Percentiles rank a stretch among this genome's conserved stretches.
phyloP scores from a whole-genome alignment of 1,284 basidiomycete species.

The Rhodotorula sp. region DNA sequence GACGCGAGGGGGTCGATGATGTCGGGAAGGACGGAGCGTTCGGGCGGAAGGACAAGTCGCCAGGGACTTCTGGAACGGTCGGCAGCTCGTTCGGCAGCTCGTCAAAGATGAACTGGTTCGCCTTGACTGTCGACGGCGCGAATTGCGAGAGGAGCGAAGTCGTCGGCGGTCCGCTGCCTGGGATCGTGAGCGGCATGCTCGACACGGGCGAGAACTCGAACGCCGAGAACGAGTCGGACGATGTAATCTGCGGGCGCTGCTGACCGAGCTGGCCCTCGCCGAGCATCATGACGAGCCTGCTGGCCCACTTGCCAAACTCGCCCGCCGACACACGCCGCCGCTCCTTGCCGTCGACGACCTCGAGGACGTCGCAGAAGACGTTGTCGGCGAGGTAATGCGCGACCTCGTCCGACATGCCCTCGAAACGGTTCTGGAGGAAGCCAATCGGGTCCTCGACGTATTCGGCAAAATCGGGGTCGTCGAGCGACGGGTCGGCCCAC shows the following conservation, averaged over 20 bases:
- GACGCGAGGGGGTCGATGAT: not conserved
- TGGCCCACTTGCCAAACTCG: constrained; percentile 84
- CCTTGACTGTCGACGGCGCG: constrained; percentile 24
- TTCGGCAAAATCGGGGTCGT: constrained; percentile 70
- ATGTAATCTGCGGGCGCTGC: constrained; percentile 5
- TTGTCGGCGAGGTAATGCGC: constrained; percentile 79
- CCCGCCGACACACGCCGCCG: constrained; percentile 64
- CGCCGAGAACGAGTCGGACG: constrained; percentile 7
- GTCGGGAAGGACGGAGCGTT: not conserved
- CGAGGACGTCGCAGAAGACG: constrained; percentile 79
- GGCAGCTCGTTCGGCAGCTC: constrained; percentile 24
- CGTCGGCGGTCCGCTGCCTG: constrained; percentile 8
- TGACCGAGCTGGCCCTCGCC: constrained; percentile 27
- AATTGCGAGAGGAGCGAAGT: constrained; percentile 23
- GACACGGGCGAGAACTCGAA: constrained; percentile 30
- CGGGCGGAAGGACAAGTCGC: constrained; percentile 1
- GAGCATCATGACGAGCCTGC: constrained; percentile 64
- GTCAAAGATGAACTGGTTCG: constrained; percentile 13
- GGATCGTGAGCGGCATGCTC: constrained; percentile 22
- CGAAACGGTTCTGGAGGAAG: constrained; percentile 86
- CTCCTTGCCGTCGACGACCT: constrained; percentile 50
- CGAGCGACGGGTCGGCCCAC: constrained; percentile 86
- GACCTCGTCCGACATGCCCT: constrained; percentile 82
- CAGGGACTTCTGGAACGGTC: constrained; percentile 24
- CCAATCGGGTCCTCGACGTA: constrained; percentile 74